Conservation (phyloP, 495 filamentous ascomycete species). For the Penicillium cosmopolitanum region DNA sequence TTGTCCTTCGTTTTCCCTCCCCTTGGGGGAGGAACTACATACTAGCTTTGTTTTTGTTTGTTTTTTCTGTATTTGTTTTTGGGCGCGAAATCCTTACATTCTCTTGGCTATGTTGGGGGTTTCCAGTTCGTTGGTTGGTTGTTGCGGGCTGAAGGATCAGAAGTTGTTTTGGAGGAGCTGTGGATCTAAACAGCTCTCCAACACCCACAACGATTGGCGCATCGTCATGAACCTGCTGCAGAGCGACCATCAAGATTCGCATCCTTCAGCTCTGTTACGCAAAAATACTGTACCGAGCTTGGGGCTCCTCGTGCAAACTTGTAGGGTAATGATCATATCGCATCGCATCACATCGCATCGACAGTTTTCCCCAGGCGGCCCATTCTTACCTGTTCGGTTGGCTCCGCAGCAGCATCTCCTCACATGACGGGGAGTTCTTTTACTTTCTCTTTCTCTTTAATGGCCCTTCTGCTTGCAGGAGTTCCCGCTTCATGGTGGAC, state of each 20-base stretch:
- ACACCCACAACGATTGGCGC: not conserved
- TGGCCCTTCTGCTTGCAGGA: conserved; percentile 1
- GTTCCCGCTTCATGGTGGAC: conserved; percentile 6
- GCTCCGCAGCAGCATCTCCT: not conserved
- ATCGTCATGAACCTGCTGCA: conserved; percentile 9
- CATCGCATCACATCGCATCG: not conserved
- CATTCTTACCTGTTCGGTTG: conserved; percentile 3
- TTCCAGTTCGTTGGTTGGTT: not conserved
- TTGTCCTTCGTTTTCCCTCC: conserved; percentile 1
- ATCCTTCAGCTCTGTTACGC: conserved; percentile 1
- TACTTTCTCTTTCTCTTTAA: not conserved
- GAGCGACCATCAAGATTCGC: conserved; percentile 5
- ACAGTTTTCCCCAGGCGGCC: conserved; percentile 3
- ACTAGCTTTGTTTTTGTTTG: not conserved
- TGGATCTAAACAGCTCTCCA: not conserved
- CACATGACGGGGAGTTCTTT: conserved; percentile 3
- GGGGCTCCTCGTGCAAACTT: not conserved
- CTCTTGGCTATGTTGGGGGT: not conserved
- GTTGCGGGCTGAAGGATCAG: conserved; percentile 1
- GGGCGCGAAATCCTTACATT: not conserved
- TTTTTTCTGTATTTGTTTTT: not conserved
- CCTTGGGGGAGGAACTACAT: not conserved
- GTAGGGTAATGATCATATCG: too few species aligned
- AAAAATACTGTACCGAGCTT: not conserved
- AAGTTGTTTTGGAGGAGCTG: not conserved